Percentiles rank a stretch among this genome's conserved stretches.
Conservation (phyloP, 1,139 yeast species). For the Tardiomyces blankii region DNA sequence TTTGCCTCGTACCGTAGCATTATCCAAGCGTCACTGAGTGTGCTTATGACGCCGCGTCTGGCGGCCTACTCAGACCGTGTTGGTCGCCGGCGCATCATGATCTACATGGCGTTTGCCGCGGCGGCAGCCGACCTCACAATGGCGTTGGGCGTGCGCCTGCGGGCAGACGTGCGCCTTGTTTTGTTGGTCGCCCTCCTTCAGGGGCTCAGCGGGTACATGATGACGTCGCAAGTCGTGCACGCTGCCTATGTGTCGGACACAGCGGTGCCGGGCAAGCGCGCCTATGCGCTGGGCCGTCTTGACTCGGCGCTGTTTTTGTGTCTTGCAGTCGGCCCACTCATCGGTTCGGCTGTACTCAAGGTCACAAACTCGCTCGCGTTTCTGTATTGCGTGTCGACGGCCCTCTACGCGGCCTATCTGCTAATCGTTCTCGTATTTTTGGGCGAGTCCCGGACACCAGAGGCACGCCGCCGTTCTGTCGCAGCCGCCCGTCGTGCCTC, state of each 20-base stretch:
- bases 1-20: conserved; percentile 15
- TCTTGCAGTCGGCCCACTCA: conserved; percentile 51
- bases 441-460: conserved; percentile 49
- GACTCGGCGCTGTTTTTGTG: conserved; percentile 52
- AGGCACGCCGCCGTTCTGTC: conserved; percentile 34
- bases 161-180: conserved; percentile 27
- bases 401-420: conserved; percentile 18
- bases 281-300: conserved; percentile 43
- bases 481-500: neutral
- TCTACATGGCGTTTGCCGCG: conserved; percentile 24
- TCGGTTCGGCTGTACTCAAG: conserved; percentile 35
- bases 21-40: conserved; percentile 13
- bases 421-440: conserved; percentile 31
- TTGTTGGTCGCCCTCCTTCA: conserved; percentile 31
- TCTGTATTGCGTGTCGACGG: conserved; percentile 19
- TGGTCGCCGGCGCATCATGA: conserved; percentile 45
- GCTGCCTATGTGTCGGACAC: conserved; percentile 59
- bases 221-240: conserved; percentile 40
- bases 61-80: conserved; percentile 55
- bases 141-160: conserved; percentile 17
- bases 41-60: conserved; percentile 24
- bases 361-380: conserved; percentile 17
- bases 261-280: conserved; percentile 43
- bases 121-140: conserved; percentile 20
- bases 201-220: conserved; percentile 45